phyloP scores from a whole-genome alignment of 2,329 filamentous ascomycete genomes.

The Epicoccum sorghinum region DNA sequence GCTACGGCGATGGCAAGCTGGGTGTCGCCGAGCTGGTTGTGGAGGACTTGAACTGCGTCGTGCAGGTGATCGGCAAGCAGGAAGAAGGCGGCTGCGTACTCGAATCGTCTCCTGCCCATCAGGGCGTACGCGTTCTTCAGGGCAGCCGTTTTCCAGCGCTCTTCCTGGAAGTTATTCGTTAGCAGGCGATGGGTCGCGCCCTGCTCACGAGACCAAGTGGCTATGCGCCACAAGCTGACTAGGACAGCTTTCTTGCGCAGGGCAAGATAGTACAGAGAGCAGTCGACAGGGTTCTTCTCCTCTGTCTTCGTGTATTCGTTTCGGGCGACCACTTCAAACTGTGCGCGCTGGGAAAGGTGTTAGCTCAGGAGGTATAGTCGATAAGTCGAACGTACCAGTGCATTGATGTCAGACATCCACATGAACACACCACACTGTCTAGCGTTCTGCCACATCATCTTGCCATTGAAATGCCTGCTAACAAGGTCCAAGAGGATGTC shows the following conservation, averaged over 20 bases:
- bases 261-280: slow-evolving; percentile 89
- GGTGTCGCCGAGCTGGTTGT: slow-evolving; percentile 85
- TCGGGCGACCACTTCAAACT: slow-evolving; percentile 89
- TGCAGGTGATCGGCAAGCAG: slow-evolving; percentile 82
- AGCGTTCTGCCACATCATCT: slow-evolving; percentile 83
- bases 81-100: slow-evolving; percentile 96
- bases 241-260: slow-evolving; percentile 89
- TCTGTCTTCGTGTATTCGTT: slow-evolving; percentile 92
- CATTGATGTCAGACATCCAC: slow-evolving; percentile 82
- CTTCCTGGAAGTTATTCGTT: slow-evolving; percentile 87
- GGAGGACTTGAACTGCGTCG: slow-evolving; percentile 84
- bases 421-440: slow-evolving; percentile 89
- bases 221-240: slow-evolving; percentile 93
- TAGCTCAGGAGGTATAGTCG: not conserved
- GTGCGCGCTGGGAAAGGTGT: slow-evolving; percentile 61
- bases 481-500: slow-evolving; percentile 89
- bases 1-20: slow-evolving; percentile 89
- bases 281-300: slow-evolving; percentile 87
- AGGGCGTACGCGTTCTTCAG: slow-evolving; percentile 96
- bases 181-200: slow-evolving; percentile 77
- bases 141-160: slow-evolving; percentile 85
- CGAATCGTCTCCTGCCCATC: slow-evolving; percentile 87
- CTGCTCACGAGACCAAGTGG: slow-evolving; percentile 87
- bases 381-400: slow-evolving; percentile 65
- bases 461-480: slow-evolving; percentile 76